These are phyloP conservation scores for Aspergillus viridinutans DNA, from an alignment of 2,329 filamentous ascomycete genomes.

Conservation along the genomic window DNA sequence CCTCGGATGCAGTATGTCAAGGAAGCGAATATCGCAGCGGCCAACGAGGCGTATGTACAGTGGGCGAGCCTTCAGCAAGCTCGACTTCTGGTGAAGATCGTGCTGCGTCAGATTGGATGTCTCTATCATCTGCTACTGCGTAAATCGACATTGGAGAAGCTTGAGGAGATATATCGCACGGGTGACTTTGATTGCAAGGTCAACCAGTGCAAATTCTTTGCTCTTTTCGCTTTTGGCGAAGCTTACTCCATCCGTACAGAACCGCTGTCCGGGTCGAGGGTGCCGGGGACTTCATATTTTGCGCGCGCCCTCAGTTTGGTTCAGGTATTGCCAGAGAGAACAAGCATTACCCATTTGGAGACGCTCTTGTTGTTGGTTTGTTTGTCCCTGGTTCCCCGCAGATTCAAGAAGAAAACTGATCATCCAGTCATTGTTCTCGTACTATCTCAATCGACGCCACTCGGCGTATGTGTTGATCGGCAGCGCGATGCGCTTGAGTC, in stretches of 20 bases:
- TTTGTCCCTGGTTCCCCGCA: background rate
- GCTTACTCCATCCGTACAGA: slow-evolving; percentile 41
- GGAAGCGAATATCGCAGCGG: slow-evolving; percentile 27
- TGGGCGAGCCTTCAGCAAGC: slow-evolving; percentile 37
- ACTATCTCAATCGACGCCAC: slow-evolving; percentile 34
- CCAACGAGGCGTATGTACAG: slow-evolving; percentile 25
- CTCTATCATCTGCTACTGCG: slow-evolving; percentile 36
- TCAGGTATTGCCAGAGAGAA: slow-evolving; percentile 43
- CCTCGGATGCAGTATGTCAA: slow-evolving; percentile 31
- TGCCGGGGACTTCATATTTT: slow-evolving; percentile 45
- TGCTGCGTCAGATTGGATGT: slow-evolving; percentile 33
- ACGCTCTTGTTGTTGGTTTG: slow-evolving; percentile 38
- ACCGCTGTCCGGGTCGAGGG: slow-evolving; percentile 28
- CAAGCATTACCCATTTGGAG: slow-evolving; percentile 44
- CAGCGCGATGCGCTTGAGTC: slow-evolving; percentile 40
- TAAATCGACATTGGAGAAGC: slow-evolving; percentile 36
- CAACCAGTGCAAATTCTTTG: slow-evolving; percentile 45
- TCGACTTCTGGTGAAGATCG: slow-evolving; percentile 33
- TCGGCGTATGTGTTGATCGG: slow-evolving; percentile 33
- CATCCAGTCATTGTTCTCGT: slow-evolving; percentile 31
- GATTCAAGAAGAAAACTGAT: background rate
- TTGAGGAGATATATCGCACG: slow-evolving; percentile 36
- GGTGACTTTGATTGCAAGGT: slow-evolving; percentile 27
- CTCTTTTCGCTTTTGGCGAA: slow-evolving; percentile 44
- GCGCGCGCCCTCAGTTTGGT: slow-evolving; percentile 38